phyloP scores from a whole-genome alignment of 2,329 filamentous ascomycete species.

The Exophiala sp. region DNA sequence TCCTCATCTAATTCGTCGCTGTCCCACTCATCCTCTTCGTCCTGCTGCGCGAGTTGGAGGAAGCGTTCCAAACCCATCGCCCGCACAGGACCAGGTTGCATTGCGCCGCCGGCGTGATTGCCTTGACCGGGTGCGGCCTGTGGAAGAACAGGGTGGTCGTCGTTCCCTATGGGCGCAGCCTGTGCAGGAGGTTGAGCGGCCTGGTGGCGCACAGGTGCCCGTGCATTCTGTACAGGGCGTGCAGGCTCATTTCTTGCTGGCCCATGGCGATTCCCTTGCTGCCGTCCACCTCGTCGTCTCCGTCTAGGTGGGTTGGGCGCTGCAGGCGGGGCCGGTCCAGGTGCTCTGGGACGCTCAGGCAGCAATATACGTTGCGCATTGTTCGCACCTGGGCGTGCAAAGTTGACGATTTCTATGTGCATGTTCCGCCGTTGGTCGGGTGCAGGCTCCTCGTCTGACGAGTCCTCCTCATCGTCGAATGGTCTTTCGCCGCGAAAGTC shows the following conservation, averaged over 20 bases:
- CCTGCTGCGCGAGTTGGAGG: conserved; percentile 49
- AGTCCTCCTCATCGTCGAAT: conserved; percentile 30
- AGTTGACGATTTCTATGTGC: conserved; percentile 32
- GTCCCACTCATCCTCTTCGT: conserved; percentile 59
- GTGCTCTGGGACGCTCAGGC: conserved; percentile 13
- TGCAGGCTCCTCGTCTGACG: conserved; percentile 34
- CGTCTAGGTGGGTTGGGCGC: conserved; percentile 20
- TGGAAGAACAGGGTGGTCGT: neutral
- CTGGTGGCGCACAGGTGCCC: neutral
- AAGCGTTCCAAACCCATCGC: conserved; percentile 48
- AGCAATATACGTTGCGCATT: conserved; percentile 22
- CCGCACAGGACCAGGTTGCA: conserved; percentile 17
- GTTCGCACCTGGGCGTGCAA: conserved; percentile 21
- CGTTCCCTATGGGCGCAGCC: neutral
- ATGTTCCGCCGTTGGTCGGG: conserved; percentile 34
- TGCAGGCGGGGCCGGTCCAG: conserved; percentile 13
- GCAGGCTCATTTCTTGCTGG: conserved; percentile 14
- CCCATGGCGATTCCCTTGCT: conserved; percentile 17
- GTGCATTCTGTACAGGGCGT: neutral
- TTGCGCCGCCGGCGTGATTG: conserved; percentile 11
- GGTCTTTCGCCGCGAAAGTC: conserved; percentile 4
- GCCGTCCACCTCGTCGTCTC: conserved; percentile 14
- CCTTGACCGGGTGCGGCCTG: conserved; percentile 25
- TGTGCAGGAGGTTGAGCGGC: neutral
- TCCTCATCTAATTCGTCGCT: conserved; percentile 54